Evolutionary conservation across 2,329 filamentous ascomycete species (phyloP).

Genomic region (Chaetoscypha palmicola): DNA sequence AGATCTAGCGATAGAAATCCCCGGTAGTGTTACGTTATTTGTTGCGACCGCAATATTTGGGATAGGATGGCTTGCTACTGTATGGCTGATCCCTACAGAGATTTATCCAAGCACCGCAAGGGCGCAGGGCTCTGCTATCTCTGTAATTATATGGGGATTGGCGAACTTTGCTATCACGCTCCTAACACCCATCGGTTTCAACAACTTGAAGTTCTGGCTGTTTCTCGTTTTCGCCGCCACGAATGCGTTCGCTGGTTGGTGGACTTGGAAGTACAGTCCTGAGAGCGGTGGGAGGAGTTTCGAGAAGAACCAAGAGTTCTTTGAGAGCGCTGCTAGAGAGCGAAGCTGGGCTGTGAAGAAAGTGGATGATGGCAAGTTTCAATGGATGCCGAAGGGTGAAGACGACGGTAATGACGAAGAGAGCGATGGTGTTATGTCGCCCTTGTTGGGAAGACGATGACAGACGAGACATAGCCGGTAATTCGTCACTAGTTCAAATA

Average conservation of each 20-base stretch:
- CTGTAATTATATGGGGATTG: constrained; percentile 58
- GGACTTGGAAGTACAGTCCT: constrained; percentile 47
- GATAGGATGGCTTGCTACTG: constrained; percentile 51
- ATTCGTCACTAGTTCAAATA: no score
- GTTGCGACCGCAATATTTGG: constrained; percentile 54
- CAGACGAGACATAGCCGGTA: neutral
- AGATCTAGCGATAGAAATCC: constrained; percentile 38
- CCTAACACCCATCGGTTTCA: constrained; percentile 57
- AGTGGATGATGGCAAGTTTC: constrained; percentile 45
- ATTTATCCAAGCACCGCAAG: constrained; percentile 56
- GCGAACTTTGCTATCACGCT: constrained; percentile 37
- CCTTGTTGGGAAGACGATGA: constrained; percentile 9
- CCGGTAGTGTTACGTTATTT: constrained; percentile 46
- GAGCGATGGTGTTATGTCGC: constrained; percentile 6
- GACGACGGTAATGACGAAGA: constrained; percentile 8
- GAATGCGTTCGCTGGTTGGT: constrained; percentile 41
- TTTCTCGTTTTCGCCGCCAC: constrained; percentile 52
- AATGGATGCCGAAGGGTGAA: constrained; percentile 15
- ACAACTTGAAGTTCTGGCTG: constrained; percentile 49
- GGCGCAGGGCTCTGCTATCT: constrained; percentile 60
- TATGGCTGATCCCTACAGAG: constrained; percentile 51
- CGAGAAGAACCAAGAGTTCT: constrained; percentile 45
- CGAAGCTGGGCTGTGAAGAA: constrained; percentile 47
- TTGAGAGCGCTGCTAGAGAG: constrained; percentile 39
- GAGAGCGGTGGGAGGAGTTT: constrained; percentile 51